Conservation (phyloP, 495 filamentous ascomycete species). For the Podospora pseudoanserina region DNA sequence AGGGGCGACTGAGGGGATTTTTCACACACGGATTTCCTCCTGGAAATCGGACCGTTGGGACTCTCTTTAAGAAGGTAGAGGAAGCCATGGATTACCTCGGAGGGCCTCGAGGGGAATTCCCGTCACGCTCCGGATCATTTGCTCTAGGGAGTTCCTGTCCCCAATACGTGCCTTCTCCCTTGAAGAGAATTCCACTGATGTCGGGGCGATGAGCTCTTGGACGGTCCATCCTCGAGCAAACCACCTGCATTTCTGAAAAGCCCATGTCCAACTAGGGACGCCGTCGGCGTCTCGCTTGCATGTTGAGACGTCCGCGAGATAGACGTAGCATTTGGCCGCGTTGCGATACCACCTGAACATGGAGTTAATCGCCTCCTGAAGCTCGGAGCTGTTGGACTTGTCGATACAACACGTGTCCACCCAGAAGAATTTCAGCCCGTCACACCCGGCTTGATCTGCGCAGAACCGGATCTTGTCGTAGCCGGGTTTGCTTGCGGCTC, state of each 20-base stretch:
- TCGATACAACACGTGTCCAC: too few relatives aligned
- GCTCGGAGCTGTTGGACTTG: too few relatives aligned
- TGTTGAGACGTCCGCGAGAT: constrained; percentile 20
- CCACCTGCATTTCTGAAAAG: constrained; percentile 10
- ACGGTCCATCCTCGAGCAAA: background rate
- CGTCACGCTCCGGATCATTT: constrained; percentile 1
- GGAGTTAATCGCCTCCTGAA: too few relatives aligned
- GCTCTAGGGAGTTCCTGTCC: constrained; percentile 5
- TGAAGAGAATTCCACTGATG: constrained; percentile 2
- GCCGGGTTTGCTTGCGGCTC: too few relatives aligned
- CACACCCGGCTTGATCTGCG: too few relatives aligned
- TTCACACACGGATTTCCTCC: too few relatives aligned
- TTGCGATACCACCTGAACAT: too few relatives aligned
- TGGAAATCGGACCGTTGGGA: too few relatives aligned
- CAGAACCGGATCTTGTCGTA: too few relatives aligned
- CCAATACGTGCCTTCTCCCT: background rate
- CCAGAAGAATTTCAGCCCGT: too few relatives aligned
- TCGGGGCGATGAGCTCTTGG: constrained; percentile 1
- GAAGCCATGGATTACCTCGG: background rate
- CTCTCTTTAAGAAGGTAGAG: too few relatives aligned
- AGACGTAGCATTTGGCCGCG: constrained; percentile 10
- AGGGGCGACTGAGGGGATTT: too few relatives aligned
- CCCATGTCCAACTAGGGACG: constrained; percentile 1
- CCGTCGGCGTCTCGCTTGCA: background rate
- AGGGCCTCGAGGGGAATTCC: constrained; percentile 9